Evolutionary conservation across 225 moss, liverwort and hornwort genomes (phyloP).

Genomic region (Sphagnum contortum): DNA sequence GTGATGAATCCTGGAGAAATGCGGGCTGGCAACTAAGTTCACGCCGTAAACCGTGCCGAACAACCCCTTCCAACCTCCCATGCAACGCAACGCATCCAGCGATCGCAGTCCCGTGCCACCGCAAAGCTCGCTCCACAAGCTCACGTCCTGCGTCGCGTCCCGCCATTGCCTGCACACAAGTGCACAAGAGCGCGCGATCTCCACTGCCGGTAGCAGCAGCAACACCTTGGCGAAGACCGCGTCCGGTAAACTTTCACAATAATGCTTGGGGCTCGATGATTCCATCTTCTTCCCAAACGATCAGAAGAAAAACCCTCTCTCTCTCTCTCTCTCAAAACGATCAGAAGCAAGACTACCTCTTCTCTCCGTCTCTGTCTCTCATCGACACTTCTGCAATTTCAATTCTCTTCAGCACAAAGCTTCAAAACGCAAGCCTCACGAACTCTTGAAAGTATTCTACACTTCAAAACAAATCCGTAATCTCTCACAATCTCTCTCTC

Average conservation of each 20-base stretch:
- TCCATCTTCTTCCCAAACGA: too few species aligned
- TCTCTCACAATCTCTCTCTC: too few species aligned
- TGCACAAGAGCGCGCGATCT: constrained; percentile 58
- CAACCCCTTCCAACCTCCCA: constrained; percentile 52
- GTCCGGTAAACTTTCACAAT: constrained; percentile 36
- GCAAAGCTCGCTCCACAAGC: constrained; percentile 54
- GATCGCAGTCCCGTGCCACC: constrained; percentile 39
- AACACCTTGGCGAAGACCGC: constrained; percentile 52
- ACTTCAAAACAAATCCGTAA: too few species aligned
- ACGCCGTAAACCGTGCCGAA: constrained; percentile 50
- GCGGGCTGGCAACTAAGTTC: constrained; percentile 49
- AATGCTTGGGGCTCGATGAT: too few species aligned
- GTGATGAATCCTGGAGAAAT: constrained; percentile 50
- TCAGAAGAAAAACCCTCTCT: too few species aligned
- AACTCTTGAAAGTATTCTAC: too few species aligned
- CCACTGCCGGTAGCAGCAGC: constrained; percentile 34
- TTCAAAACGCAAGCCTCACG: too few species aligned
- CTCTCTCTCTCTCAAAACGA: too few species aligned
- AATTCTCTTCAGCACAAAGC: too few species aligned
- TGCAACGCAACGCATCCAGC: constrained; percentile 36
- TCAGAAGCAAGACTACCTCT: too few species aligned
- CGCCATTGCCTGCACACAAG: constrained; percentile 71
- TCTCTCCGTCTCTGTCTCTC: too few species aligned
- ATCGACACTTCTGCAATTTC: too few species aligned
- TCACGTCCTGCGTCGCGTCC: constrained; percentile 18